Evolutionary conservation across 2,329 filamentous ascomycete genomes (phyloP).

Genomic region (Sporothrix sp.): DNA sequence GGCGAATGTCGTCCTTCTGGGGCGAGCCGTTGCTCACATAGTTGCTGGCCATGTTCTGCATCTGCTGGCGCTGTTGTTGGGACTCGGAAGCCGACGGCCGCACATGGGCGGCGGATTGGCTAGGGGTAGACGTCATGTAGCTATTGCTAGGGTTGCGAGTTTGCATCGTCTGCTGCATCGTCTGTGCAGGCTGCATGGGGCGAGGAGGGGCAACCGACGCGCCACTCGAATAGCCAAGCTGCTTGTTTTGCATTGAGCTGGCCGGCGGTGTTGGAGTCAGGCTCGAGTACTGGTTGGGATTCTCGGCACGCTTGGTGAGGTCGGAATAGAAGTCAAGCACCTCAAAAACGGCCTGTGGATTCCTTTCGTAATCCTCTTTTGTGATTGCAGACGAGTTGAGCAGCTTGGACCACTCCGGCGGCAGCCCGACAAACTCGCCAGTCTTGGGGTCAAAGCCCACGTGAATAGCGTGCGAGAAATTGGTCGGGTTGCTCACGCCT

Average conservation of each 20-base stretch:
- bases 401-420: slow-evolving; percentile 93
- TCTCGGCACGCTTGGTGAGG: slow-evolving; percentile 64
- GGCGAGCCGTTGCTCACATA: slow-evolving; percentile 42
- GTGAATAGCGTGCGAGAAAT: slow-evolving; percentile 94
- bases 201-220: slow-evolving; percentile 58
- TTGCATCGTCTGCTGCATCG: slow-evolving; percentile 27
- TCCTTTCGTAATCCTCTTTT: slow-evolving; percentile 96
- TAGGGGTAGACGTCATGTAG: slow-evolving; percentile 20
- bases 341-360: slow-evolving; percentile 77
- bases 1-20: slow-evolving; percentile 46
- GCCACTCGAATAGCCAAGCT: slow-evolving; percentile 49
- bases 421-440: slow-evolving; percentile 87
- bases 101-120: slow-evolving; percentile 24
- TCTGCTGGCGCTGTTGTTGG: slow-evolving; percentile 46
- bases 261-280: slow-evolving; percentile 58
- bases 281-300: slow-evolving; percentile 58
- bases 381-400: slow-evolving; percentile 94
- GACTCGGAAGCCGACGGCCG: slow-evolving; percentile 37
- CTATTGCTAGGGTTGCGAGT: slow-evolving; percentile 31
- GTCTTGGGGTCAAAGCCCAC: slow-evolving; percentile 95
- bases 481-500: slow-evolving; percentile 95
- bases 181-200: slow-evolving; percentile 50
- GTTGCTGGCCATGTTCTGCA: slow-evolving; percentile 46
- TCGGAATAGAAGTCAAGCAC: slow-evolving; percentile 80
- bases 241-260: slow-evolving; percentile 48